Conservation (phyloP, 148 eudicot genomes). For the Talinum fruticosum region DNA sequence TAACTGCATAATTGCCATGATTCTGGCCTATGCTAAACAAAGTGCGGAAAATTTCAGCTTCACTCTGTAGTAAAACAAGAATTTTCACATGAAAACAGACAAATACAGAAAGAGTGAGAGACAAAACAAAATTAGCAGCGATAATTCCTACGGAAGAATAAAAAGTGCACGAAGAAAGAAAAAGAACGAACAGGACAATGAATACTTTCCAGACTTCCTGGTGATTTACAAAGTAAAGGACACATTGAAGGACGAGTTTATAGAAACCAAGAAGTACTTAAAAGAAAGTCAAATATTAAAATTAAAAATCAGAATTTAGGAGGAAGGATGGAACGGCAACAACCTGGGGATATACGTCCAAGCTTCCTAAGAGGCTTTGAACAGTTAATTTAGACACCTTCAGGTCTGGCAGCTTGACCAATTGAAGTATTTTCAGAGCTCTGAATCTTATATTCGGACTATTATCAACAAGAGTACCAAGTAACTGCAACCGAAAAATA, state of each 20-base stretch:
- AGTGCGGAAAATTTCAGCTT: slow-evolving; percentile 53
- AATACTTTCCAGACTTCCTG: background rate
- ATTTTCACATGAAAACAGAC: slow-evolving; percentile 7
- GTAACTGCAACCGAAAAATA: slow-evolving; percentile 48
- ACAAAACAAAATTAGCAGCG: background rate
- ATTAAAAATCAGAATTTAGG: background rate
- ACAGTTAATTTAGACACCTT: slow-evolving; percentile 47
- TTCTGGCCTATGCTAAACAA: slow-evolving; percentile 51
- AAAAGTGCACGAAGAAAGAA: background rate
- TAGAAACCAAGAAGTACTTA: background rate
- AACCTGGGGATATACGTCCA: slow-evolving; percentile 75
- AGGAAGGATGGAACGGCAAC: no score
- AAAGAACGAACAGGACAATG: background rate
- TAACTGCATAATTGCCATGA: slow-evolving; percentile 59
- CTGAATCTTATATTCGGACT: slow-evolving; percentile 49
- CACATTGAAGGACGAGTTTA: background rate
- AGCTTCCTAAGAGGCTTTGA: slow-evolving; percentile 51
- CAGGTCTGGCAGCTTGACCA: slow-evolving; percentile 39
- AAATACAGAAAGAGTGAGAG: background rate
- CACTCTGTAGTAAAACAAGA: slow-evolving; percentile 54
- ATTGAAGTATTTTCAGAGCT: slow-evolving; percentile 52
- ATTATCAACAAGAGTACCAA: slow-evolving; percentile 59
- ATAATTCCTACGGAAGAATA: background rate
- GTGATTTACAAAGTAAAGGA: background rate
- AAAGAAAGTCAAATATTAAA: background rate